Evolutionary conservation across 768 basidiomycete genomes (phyloP).

Genomic region (Mycena alexandri): DNA sequence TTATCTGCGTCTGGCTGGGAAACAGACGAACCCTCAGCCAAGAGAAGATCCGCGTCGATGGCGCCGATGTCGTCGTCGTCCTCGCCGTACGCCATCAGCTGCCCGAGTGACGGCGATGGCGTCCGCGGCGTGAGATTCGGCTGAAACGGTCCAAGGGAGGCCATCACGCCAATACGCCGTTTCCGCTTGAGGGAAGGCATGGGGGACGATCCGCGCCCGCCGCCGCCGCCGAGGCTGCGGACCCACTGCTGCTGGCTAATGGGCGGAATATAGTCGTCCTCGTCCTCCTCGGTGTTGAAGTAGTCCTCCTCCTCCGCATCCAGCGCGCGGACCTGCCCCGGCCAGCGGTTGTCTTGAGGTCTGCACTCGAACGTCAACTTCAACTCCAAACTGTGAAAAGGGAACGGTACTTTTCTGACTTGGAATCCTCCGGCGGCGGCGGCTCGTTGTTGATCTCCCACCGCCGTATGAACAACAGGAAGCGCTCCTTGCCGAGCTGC

Average conservation of each 20-base stretch:
- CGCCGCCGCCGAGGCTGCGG: slow-evolving; percentile 42
- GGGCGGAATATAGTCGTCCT: slow-evolving; percentile 55
- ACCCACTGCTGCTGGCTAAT: slow-evolving; percentile 55
- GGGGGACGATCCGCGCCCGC: slow-evolving; percentile 45
- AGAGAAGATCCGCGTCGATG: slow-evolving; percentile 43
- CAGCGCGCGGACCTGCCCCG: slow-evolving; percentile 60
- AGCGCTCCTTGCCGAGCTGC: slow-evolving; percentile 73
- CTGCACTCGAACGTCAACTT: slow-evolving; percentile 45
- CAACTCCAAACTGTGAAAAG: slow-evolving; percentile 18
- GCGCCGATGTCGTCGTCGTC: slow-evolving; percentile 71
- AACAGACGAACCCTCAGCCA: slow-evolving; percentile 44
- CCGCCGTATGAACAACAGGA: slow-evolving; percentile 78
- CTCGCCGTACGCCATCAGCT: slow-evolving; percentile 84
- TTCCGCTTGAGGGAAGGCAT: slow-evolving; percentile 66
- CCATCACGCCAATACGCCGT: slow-evolving; percentile 59
- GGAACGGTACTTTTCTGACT: slow-evolving; percentile 62
- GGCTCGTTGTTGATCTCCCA: slow-evolving; percentile 96
- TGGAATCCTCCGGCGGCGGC: slow-evolving; percentile 61
- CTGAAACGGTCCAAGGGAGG: slow-evolving; percentile 61
- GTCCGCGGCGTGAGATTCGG: slow-evolving; percentile 50
- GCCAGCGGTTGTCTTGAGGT: slow-evolving; percentile 58
- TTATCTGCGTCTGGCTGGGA: not conserved
- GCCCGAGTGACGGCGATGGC: slow-evolving; percentile 65
- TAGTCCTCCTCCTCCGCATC: slow-evolving; percentile 93
- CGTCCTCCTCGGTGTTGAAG: slow-evolving; percentile 90